Evolutionary conservation across 495 filamentous ascomycete species (phyloP).

Genomic region (Hypoxylon subgilvum): DNA sequence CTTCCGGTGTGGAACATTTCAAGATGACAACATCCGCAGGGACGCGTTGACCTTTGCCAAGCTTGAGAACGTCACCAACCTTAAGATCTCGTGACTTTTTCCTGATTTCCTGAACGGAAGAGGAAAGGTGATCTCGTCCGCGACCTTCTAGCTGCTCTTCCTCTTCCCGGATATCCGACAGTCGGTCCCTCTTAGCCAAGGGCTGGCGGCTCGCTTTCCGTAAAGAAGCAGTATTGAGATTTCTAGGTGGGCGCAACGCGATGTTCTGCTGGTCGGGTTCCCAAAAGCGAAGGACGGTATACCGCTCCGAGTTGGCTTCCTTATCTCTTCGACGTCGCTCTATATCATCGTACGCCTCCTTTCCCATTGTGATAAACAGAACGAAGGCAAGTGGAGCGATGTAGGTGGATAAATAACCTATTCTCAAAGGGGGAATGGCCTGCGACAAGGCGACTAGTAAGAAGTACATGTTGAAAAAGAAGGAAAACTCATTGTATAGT

Average conservation of each 20-base stretch:
- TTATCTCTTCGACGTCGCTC: slow-evolving; percentile 81
- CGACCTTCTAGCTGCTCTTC: slow-evolving; percentile 58
- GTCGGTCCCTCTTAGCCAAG: slow-evolving; percentile 45
- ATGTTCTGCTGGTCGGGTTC: slow-evolving; percentile 45
- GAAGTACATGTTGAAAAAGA: slow-evolving; percentile 99
- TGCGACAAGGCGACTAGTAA: slow-evolving; percentile 93
- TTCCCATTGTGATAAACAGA: slow-evolving; percentile 86
- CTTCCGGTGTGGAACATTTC: slow-evolving; percentile 77
- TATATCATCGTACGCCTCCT: slow-evolving; percentile 96
- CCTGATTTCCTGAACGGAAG: slow-evolving; percentile 64
- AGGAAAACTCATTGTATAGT: slow-evolving; percentile 97
- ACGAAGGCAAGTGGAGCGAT: slow-evolving; percentile 93
- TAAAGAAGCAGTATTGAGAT: slow-evolving; percentile 45
- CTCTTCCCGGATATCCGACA: slow-evolving; percentile 60
- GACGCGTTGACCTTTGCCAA: slow-evolving; percentile 87
- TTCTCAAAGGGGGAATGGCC: slow-evolving; percentile 82
- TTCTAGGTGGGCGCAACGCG: slow-evolving; percentile 40
- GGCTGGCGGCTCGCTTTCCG: slow-evolving; percentile 42
- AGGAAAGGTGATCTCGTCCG: slow-evolving; percentile 47
- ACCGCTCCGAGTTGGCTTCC: slow-evolving; percentile 93
- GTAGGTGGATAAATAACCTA: slow-evolving; percentile 94
- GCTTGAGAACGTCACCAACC: slow-evolving; percentile 91
- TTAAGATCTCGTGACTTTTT: slow-evolving; percentile 89
- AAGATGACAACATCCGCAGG: slow-evolving; percentile 94
- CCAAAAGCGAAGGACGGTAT: slow-evolving; percentile 76